These are phyloP conservation scores for Theileria sp. DNA, from an alignment of 169 alveolate species.

Conservation along the genomic window DNA sequence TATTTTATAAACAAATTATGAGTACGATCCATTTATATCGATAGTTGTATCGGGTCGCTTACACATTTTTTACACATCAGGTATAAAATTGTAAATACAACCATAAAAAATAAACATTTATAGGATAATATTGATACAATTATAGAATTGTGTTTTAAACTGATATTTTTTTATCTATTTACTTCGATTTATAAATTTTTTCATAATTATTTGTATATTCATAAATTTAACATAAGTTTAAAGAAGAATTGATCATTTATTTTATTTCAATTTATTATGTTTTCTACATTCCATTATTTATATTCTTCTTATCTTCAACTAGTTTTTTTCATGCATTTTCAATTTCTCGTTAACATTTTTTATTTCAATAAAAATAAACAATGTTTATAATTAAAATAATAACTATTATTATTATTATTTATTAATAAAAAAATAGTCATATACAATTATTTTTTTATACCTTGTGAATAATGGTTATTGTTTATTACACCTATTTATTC, in stretches of 20 bases:
- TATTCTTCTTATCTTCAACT: neutral
- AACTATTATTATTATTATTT: too few species aligned
- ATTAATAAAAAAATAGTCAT: neutral
- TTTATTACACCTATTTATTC: neutral
- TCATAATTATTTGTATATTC: neutral
- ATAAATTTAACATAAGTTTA: too few species aligned
- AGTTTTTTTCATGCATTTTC: neutral
- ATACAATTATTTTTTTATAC: neutral
- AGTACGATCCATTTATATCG: neutral
- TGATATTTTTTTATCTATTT: neutral
- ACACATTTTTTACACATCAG: slow-evolving; percentile 6
- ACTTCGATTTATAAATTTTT: neutral
- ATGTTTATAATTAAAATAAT: too few species aligned
- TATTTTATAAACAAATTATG: neutral
- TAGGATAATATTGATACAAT: neutral
- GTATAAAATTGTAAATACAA: too few species aligned
- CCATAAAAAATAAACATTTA: neutral
- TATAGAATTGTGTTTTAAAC: too few species aligned
- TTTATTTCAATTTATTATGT: neutral
- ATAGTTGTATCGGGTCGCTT: neutral
- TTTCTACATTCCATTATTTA: neutral
- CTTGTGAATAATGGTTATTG: neutral
- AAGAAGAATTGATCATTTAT: too few species aligned
- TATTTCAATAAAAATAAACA: too few species aligned
- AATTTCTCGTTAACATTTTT: neutral